A percentile compares a stretch with the other conserved stretches of the same genome.
Evolutionary conservation across 352 stramenopile genomes (phyloP).

Genomic region (Phytophthora idaei): DNA sequence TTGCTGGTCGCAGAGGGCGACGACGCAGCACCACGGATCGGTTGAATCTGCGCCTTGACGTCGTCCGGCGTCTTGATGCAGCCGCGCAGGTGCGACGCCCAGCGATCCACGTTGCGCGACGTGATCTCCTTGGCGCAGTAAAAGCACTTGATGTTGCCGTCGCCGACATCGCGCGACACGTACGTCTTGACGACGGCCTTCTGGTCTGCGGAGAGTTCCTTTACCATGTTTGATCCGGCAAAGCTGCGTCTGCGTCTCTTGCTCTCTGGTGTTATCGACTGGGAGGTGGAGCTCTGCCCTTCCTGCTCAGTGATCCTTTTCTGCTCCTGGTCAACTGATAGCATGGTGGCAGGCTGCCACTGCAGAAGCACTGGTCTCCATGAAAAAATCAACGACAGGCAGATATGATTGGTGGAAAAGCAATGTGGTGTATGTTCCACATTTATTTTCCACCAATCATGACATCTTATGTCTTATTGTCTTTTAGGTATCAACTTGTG

Average conservation of each 20-base stretch:
- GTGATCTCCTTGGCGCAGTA: conserved; percentile 89
- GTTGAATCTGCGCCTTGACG: conserved; percentile 80
- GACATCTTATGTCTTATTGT: no score
- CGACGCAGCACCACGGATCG: conserved; percentile 34
- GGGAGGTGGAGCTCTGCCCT: not conserved
- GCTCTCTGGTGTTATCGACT: conserved; percentile 28
- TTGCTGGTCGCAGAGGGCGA: conserved; percentile 5
- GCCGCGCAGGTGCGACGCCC: conserved; percentile 79
- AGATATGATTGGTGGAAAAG: conserved; percentile 34
- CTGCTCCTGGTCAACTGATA: conserved; percentile 44
- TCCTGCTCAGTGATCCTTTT: conserved; percentile 38
- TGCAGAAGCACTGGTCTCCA: no score
- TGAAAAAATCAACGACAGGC: conserved; percentile 10
- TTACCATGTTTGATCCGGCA: conserved; percentile 41
- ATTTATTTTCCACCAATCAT: no score
- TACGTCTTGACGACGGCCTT: conserved; percentile 82
- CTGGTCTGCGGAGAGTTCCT: conserved; percentile 72
- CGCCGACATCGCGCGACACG: conserved; percentile 61
- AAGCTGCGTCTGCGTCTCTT: conserved; percentile 43
- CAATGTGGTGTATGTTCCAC: not conserved
- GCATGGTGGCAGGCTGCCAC: conserved; percentile 30
- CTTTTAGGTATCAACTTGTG: no score
- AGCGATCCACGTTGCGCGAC: conserved; percentile 84
- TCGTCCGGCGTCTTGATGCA: conserved; percentile 81
- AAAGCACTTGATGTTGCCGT: conserved; percentile 75